A percentile compares a stretch with the other conserved stretches of the same genome.
Evolutionary conservation across 2,329 filamentous ascomycete species (phyloP).

Genomic region (Sarocladium strictum): DNA sequence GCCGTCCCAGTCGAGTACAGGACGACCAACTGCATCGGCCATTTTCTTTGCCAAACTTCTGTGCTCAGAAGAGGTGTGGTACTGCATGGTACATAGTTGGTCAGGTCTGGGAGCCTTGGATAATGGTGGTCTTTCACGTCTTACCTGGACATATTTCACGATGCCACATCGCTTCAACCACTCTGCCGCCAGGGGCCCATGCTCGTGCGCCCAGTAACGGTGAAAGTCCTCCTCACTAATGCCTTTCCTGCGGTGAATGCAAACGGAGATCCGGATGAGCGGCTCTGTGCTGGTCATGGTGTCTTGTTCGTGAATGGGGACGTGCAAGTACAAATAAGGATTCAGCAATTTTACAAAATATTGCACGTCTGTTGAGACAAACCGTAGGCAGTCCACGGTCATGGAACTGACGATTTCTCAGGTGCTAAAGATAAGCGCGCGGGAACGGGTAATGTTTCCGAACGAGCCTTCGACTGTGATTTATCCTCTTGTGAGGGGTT

Average conservation of each 20-base stretch:
- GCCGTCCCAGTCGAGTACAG: slow-evolving; percentile 7
- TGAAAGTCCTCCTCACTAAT: slow-evolving; percentile 4
- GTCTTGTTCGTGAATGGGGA: no score
- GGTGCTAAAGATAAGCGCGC: no score
- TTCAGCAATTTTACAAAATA: no score
- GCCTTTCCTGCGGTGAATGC: background rate
- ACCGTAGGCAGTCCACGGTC: no score
- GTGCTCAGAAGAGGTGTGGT: slow-evolving; percentile 4
- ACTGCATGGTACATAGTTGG: background rate
- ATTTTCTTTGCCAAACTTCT: background rate
- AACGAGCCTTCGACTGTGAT: background rate
- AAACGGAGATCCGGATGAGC: slow-evolving; percentile 1
- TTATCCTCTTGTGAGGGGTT: background rate
- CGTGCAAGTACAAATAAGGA: no score
- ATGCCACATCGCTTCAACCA: slow-evolving; percentile 7
- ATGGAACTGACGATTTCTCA: no score
- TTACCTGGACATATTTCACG: slow-evolving; percentile 6
- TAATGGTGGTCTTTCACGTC: background rate
- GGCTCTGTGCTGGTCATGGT: background rate
- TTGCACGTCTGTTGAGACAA: no score
- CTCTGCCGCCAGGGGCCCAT: slow-evolving; percentile 4
- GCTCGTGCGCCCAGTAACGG: slow-evolving; percentile 1
- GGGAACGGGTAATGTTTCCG: slow-evolving; percentile 4
- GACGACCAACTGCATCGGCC: background rate
- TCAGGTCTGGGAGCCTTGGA: no score